phyloP scores from a whole-genome alignment of 768 basidiomycete genomes.

The Suillus hirtellus region DNA sequence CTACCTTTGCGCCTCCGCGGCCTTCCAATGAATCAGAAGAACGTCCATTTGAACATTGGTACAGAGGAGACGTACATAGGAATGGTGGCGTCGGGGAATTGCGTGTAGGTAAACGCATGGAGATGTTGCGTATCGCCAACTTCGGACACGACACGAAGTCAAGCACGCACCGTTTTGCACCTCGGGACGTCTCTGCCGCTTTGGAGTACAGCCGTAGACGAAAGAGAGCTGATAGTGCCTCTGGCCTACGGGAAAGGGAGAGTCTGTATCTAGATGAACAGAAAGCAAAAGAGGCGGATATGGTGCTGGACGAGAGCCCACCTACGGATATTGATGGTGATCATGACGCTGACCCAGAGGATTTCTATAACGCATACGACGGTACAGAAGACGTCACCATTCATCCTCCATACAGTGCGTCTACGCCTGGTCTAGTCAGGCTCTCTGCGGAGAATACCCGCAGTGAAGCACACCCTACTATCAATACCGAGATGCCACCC shows the following conservation, averaged over 20 bases:
- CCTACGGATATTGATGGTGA: slow-evolving; percentile 72
- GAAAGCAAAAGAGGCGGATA: slow-evolving; percentile 41
- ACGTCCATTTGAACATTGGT: slow-evolving; percentile 87
- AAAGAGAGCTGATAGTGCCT: slow-evolving; percentile 68
- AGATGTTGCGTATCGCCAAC: slow-evolving; percentile 88
- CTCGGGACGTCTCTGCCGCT: slow-evolving; percentile 25
- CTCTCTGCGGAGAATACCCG: slow-evolving; percentile 30
- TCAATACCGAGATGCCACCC: slow-evolving; percentile 38
- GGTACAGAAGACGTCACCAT: slow-evolving; percentile 17
- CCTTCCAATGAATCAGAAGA: slow-evolving; percentile 77
- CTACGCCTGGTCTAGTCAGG: slow-evolving; percentile 22
- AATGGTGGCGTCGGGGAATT: slow-evolving; percentile 90
- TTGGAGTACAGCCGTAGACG: slow-evolving; percentile 37
- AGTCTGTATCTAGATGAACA: slow-evolving; percentile 74
- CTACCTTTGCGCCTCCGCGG: slow-evolving; percentile 39
- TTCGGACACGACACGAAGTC: slow-evolving; percentile 65
- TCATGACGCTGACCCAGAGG: slow-evolving; percentile 38
- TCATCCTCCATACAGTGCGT: slow-evolving; percentile 19
- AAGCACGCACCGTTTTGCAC: slow-evolving; percentile 25
- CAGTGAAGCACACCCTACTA: slow-evolving; percentile 42
- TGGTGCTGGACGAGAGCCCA: slow-evolving; percentile 75
- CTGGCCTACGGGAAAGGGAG: slow-evolving; percentile 53
- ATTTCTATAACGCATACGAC: slow-evolving; percentile 41
- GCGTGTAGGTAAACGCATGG: slow-evolving; percentile 68
- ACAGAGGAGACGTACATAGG: slow-evolving; percentile 80